phyloP scores from a whole-genome alignment of 306 rosid species.

The Corylus americana region DNA sequence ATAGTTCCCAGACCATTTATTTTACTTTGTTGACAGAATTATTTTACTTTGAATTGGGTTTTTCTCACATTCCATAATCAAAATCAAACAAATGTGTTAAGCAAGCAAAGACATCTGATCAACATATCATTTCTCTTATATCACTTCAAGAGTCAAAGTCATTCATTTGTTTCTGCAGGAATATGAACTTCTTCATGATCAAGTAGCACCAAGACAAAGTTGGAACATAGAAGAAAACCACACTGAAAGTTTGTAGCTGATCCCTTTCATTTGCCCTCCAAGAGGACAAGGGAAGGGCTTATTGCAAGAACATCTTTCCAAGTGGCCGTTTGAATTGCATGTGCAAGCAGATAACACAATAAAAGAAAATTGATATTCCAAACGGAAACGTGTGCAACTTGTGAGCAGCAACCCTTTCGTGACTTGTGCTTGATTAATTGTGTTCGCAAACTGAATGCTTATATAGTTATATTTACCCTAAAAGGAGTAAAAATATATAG shows the following conservation, averaged over 20 bases:
- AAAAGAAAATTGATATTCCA: conserved; percentile 4
- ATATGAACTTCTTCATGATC: conserved; percentile 31
- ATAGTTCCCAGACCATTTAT: too few relatives aligned
- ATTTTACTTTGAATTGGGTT: background rate
- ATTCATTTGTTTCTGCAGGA: conserved; percentile 27
- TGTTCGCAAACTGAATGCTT: background rate
- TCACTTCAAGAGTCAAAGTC: background rate
- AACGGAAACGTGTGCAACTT: background rate
- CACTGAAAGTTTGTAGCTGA: conserved; percentile 3
- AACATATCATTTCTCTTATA: background rate
- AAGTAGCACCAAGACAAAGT: conserved; percentile 35
- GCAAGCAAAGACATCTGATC: background rate
- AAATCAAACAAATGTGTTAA: background rate
- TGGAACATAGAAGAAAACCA: conserved; percentile 28
- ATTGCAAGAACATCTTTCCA: background rate
- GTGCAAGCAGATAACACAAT: background rate
- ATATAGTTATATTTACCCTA: background rate
- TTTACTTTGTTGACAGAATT: background rate
- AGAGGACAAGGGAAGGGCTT: background rate
- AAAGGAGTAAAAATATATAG: background rate
- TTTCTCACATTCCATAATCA: background rate
- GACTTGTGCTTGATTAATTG: background rate
- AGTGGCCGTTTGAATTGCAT: background rate
- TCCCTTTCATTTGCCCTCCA: background rate
- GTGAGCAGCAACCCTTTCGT: background rate